These are phyloP conservation scores for Escovopsis sp. DNA, from an alignment of 2,329 filamentous ascomycete species.

Conservation along the genomic window DNA sequence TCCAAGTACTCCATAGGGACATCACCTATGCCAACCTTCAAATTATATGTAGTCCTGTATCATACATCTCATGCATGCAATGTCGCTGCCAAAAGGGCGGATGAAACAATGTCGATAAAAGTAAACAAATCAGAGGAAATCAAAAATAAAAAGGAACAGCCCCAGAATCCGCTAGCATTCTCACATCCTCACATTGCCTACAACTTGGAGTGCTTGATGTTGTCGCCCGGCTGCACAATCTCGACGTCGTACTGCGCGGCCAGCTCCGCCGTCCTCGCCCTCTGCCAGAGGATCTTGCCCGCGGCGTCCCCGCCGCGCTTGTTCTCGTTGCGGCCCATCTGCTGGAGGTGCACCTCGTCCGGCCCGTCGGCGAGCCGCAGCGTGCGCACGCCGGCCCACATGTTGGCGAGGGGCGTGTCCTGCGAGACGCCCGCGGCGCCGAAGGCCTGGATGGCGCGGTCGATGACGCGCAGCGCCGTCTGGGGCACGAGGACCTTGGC, in stretches of 20 bases:
- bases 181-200: slow-evolving; percentile 13
- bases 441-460: slow-evolving; percentile 86
- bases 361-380: slow-evolving; percentile 83
- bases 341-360: slow-evolving; percentile 84
- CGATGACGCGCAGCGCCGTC: slow-evolving; percentile 73
- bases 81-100: too few species aligned
- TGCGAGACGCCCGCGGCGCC: slow-evolving; percentile 85
- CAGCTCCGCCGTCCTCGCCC: slow-evolving; percentile 48
- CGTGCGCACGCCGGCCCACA: slow-evolving; percentile 71
- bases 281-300: slow-evolving; percentile 48
- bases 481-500: slow-evolving; percentile 85
- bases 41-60: too few species aligned
- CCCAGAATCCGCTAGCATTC: too few species aligned
- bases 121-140: not conserved
- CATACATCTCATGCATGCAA: too few species aligned
- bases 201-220: slow-evolving; percentile 34
- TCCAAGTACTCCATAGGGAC: too few species aligned
- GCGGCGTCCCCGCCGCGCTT: slow-evolving; percentile 48
- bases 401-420: slow-evolving; percentile 77
- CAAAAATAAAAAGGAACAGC: too few species aligned
- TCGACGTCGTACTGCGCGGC: slow-evolving; percentile 41
- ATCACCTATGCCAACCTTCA: too few species aligned
- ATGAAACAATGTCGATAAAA: not conserved
- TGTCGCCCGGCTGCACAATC: slow-evolving; percentile 34
- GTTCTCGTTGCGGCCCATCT: slow-evolving; percentile 71